These are phyloP conservation scores for Pleurotus sapidus DNA, from an alignment of 768 basidiomycete genomes.

Conservation along the genomic window DNA sequence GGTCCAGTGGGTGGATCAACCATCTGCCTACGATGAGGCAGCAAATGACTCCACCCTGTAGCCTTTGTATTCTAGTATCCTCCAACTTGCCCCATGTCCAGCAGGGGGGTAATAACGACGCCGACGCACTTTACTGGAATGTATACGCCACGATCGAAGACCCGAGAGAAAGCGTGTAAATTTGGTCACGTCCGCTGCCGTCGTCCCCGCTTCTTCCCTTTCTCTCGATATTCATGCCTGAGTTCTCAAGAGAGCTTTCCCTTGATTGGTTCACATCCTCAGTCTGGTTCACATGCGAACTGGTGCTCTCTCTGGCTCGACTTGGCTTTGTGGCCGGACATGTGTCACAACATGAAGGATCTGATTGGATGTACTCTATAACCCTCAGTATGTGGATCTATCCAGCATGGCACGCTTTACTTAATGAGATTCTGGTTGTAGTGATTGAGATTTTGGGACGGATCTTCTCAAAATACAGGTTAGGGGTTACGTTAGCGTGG, in stretches of 20 bases:
- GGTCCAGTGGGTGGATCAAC: too few relatives aligned
- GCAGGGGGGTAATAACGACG: background rate
- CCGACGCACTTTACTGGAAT: conserved; percentile 6
- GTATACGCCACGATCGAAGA: conserved; percentile 2
- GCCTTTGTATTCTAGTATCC: too few relatives aligned
- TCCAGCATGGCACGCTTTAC: background rate
- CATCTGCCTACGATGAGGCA: too few relatives aligned
- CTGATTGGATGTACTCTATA: background rate
- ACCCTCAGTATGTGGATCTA: conserved; percentile 2
- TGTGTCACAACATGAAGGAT: background rate
- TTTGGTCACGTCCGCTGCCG: conserved; percentile 4
- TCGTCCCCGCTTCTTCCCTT: conserved; percentile 2
- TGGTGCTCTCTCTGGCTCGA: background rate
- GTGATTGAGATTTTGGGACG: conserved; percentile 11
- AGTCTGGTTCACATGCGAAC: conserved; percentile 2
- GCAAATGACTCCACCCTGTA: too few relatives aligned
- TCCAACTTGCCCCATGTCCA: too few relatives aligned
- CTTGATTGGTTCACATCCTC: conserved; percentile 5
- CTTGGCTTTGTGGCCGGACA: conserved; percentile 5
- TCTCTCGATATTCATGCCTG: background rate
- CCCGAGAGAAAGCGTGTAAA: background rate
- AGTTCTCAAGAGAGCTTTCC: conserved; percentile 3
- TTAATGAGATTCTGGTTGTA: background rate
- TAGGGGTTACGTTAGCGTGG: conserved; percentile 8
- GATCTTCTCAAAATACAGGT: conserved; percentile 19